Percentiles rank a stretch among this genome's conserved stretches.
Conservation (phyloP, 1,284 basidiomycete genomes). For the Boletellus deceptivus region DNA sequence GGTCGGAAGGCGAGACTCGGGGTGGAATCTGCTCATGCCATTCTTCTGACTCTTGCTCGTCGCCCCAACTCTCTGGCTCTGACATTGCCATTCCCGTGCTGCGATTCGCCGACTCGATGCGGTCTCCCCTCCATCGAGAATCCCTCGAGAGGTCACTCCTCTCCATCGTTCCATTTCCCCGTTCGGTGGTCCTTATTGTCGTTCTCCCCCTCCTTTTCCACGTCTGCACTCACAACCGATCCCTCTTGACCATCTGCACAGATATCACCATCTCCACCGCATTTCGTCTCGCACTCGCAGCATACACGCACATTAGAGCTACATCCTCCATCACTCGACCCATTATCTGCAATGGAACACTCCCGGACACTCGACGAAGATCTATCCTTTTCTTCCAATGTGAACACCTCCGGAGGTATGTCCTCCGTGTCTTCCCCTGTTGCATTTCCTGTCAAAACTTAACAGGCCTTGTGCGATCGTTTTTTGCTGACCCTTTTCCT, state of each 20-base stretch:
- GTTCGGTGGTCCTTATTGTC: neutral
- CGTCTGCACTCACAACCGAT: neutral
- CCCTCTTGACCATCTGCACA: neutral
- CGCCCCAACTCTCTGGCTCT: neutral
- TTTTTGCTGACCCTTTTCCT: slow-evolving; percentile 7
- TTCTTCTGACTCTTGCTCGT: neutral
- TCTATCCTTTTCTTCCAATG: slow-evolving; percentile 7
- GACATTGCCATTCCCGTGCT: slow-evolving; percentile 3
- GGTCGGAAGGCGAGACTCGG: neutral
- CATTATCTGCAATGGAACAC: slow-evolving; percentile 22
- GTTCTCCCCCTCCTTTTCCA: neutral
- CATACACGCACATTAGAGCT: slow-evolving; percentile 4
- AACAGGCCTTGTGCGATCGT: slow-evolving; percentile 18
- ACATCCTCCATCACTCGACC: neutral
- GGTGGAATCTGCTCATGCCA: neutral
- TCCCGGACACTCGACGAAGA: slow-evolving; percentile 19
- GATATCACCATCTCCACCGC: neutral
- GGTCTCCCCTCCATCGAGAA: slow-evolving; percentile 12
- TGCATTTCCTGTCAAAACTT: slow-evolving; percentile 7
- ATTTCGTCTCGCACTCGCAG: neutral
- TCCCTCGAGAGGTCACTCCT: neutral
- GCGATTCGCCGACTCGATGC: slow-evolving; percentile 14
- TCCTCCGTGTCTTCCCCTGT: slow-evolving; percentile 7
- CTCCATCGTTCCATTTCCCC: slow-evolving; percentile 4
- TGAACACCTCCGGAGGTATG: slow-evolving; percentile 30